These are phyloP conservation scores for Cladosporium colombiae DNA, from an alignment of 2,329 filamentous ascomycete species.

Conservation along the genomic window DNA sequence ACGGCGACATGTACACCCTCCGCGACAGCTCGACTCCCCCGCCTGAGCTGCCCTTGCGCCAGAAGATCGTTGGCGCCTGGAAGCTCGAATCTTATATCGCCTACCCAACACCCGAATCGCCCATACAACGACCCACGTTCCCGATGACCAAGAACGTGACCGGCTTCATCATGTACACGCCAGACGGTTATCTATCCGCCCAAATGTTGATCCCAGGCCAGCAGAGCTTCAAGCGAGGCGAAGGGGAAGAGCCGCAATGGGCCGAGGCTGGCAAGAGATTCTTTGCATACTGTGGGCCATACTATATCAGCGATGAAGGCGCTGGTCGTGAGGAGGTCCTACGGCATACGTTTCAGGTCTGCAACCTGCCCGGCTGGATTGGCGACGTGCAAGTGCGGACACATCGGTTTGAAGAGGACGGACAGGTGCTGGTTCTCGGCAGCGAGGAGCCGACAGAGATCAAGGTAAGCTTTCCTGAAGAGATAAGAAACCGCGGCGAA, in stretches of 20 bases:
- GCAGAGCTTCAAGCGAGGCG: slow-evolving; percentile 40
- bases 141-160: slow-evolving; percentile 41
- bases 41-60: slow-evolving; percentile 33
- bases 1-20: slow-evolving; percentile 37
- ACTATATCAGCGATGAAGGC: slow-evolving; percentile 41
- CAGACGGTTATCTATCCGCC: slow-evolving; percentile 43
- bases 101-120: slow-evolving; percentile 40
- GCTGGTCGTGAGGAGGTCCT: slow-evolving; percentile 37
- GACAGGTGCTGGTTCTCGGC: slow-evolving; percentile 41
- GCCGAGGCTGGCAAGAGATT: slow-evolving; percentile 42
- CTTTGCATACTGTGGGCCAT: slow-evolving; percentile 41
- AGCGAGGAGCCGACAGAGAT: slow-evolving; percentile 42
- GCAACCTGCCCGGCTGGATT: slow-evolving; percentile 42
- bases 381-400: slow-evolving; percentile 41
- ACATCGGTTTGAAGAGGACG: slow-evolving; percentile 41
- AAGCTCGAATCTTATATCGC: slow-evolving; percentile 42
- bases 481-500: too few relatives aligned
- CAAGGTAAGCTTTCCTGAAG: slow-evolving; percentile 36
- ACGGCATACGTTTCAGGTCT: slow-evolving; percentile 41
- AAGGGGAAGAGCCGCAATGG: slow-evolving; percentile 42
- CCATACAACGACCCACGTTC: slow-evolving; percentile 37
- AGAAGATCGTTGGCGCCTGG: slow-evolving; percentile 40
- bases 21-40: slow-evolving; percentile 33
- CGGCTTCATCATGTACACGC: slow-evolving; percentile 43
- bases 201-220: slow-evolving; percentile 42